Evolutionary conservation across 495 filamentous ascomycete species (phyloP).

Genomic region (Daldinia decipiens): DNA sequence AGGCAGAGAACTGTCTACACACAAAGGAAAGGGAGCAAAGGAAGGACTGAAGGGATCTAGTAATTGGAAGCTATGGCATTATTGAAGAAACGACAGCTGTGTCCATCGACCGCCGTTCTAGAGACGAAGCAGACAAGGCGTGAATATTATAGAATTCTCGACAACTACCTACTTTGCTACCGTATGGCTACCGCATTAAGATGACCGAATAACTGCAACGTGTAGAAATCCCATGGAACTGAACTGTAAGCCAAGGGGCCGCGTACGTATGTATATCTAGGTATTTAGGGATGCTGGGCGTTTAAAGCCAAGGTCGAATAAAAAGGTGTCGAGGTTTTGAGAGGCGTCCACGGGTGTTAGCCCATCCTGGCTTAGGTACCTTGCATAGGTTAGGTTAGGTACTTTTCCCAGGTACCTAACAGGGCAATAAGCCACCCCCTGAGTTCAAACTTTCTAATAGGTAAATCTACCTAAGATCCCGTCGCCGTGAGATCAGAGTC

Average conservation of each 20-base stretch:
- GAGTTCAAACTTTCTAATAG: background rate
- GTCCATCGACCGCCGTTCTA: conserved; percentile 30
- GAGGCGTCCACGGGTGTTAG: too few relatives aligned
- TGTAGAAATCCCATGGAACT: conserved; percentile 12
- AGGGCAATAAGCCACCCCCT: background rate
- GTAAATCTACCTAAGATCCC: background rate
- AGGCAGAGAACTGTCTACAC: conserved; percentile 7
- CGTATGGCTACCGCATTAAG: conserved; percentile 3
- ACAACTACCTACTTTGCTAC: conserved; percentile 4
- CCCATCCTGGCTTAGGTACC: background rate
- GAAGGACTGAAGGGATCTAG: conserved; percentile 3
- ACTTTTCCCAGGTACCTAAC: background rate
- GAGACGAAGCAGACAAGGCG: conserved; percentile 23
- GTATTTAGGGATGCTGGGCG: conserved; percentile 24
- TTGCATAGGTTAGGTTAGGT: background rate
- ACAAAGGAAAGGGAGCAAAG: conserved; percentile 23
- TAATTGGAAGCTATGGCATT: conserved; percentile 26
- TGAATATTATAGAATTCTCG: conserved; percentile 22
- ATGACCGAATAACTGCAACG: conserved; percentile 12
- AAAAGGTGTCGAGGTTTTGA: conserved; percentile 15
- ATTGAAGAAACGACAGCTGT: conserved; percentile 21
- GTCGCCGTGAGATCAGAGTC: background rate
- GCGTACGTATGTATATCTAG: too few relatives aligned
- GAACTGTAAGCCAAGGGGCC: background rate
- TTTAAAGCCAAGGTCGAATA: conserved; percentile 16